Base-by-base conservation (phyloP, 106 monocot genomes). In the Platanthera zijinensis region DNA sequence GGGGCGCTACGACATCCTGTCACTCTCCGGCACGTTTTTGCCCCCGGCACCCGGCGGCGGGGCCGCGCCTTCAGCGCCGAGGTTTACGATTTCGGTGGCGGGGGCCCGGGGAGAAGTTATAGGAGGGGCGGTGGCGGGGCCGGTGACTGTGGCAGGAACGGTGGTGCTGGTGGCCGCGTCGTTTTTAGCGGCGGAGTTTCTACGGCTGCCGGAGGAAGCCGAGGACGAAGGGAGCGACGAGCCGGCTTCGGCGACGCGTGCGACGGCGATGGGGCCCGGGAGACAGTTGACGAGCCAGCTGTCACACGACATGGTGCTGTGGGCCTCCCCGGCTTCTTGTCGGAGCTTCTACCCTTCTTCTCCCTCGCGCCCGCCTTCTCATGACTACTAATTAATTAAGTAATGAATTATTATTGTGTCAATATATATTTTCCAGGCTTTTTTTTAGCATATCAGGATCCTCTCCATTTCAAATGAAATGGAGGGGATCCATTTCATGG, bases 41-140 rank as follows among this genome's bases (percentile, higher is more conserved):
- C 57, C 52, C 46, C 54, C 8, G 52, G 61, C 21, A 46, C n/a
- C n/a, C 69, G 7, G 69, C 15, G 14, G 4, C 2, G 45, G 10
- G 52, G 49, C 53, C 22, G 50, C 74, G 67, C 3, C 39, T 39
- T 3, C 1, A 39, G 2, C 39, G 2, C 0, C 59, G 11, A 50
- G 21, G 21, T 82, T 91, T 64, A 39, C 88, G 46, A 57, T 91
- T 7, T 82, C 88, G 46, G 39, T 91, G 30, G 79, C 86, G 28
- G 86, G 85, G 32, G 22, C 84, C 30, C 79, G 80, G 68, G 91
- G 87, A 66, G 86, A 91, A 84, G 85, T 91, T 25, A 85, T 91
- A 66, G 91, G 91, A 2, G 91, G 91, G 9, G 61, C 77, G 10
- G 82, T 91, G 13, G 81, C 80, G 0, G 91, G 91, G 8, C 75